Evolutionary conservation across 345 rosid species (phyloP).

Genomic region (Salix koriyanagi): DNA sequence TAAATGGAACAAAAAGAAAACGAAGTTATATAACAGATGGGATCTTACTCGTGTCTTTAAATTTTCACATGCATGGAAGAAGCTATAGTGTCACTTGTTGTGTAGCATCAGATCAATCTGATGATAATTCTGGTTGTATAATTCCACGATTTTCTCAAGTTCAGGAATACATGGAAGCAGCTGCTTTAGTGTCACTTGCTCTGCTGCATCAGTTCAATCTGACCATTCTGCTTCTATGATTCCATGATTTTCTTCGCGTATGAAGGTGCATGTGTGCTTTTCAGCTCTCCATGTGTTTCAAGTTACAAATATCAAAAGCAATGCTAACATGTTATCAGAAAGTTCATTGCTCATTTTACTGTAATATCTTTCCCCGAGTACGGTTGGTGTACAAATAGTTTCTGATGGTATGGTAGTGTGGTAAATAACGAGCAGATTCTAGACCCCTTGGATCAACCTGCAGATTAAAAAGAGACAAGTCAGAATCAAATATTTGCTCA

Average conservation of each 20-base stretch:
- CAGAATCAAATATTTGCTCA: neutral
- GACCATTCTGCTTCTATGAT: too few species aligned
- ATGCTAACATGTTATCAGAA: neutral
- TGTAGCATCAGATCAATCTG: too few species aligned
- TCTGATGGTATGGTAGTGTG: slow-evolving; percentile 94
- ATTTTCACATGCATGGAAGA: too few species aligned
- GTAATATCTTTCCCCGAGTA: slow-evolving; percentile 64
- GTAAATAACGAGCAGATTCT: slow-evolving; percentile 64
- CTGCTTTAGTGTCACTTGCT: slow-evolving; percentile 28
- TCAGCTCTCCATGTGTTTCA: too few species aligned
- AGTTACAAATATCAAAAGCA: too few species aligned
- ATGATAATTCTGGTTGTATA: too few species aligned
- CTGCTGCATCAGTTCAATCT: slow-evolving; percentile 54
- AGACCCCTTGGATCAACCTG: slow-evolving; percentile 83
- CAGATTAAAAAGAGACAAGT: slow-evolving; percentile 33
- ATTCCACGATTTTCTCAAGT: neutral
- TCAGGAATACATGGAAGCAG: slow-evolving; percentile 11
- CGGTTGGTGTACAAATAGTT: slow-evolving; percentile 77
- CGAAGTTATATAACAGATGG: neutral
- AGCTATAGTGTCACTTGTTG: too few species aligned
- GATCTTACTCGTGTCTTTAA: neutral
- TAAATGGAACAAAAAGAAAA: too few species aligned
- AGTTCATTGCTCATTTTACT: neutral
- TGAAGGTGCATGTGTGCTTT: too few species aligned
- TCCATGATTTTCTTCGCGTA: too few species aligned